A percentile compares a stretch with the other conserved stretches of the same genome.
phyloP scores from a whole-genome alignment of 192 early-diverging fungal species.

The Entomortierella chlamydospora region DNA sequence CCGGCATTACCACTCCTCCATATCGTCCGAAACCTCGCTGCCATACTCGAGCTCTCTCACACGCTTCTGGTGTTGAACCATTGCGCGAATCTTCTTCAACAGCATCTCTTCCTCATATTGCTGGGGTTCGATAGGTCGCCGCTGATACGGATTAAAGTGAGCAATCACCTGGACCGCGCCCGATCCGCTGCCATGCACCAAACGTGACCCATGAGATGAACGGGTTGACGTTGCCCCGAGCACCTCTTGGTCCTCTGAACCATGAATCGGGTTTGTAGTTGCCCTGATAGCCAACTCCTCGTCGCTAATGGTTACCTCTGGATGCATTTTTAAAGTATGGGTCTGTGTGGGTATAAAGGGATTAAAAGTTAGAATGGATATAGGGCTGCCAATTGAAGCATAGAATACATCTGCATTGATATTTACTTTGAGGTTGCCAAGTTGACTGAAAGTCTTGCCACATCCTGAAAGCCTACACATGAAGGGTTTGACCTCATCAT shows the following conservation, averaged over 20 bases:
- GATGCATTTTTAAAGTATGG: slow-evolving; percentile 48
- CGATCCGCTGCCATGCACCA: slow-evolving; percentile 15
- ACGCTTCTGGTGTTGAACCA: slow-evolving; percentile 48
- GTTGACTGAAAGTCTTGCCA: slow-evolving; percentile 80
- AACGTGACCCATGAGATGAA: slow-evolving; percentile 2
- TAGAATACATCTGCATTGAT: no score
- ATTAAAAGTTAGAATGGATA: background rate
- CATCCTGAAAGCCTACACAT: slow-evolving; percentile 74
- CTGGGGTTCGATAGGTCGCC: slow-evolving; percentile 50
- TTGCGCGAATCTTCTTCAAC: slow-evolving; percentile 34
- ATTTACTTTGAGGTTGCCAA: slow-evolving; percentile 71
- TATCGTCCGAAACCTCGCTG: slow-evolving; percentile 50
- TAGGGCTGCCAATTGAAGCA: no score
- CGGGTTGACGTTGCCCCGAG: background rate
- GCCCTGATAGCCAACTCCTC: slow-evolving; percentile 38
- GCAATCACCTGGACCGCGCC: slow-evolving; percentile 45
- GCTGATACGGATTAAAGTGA: slow-evolving; percentile 49
- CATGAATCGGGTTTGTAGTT: background rate
- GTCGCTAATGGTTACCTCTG: slow-evolving; percentile 42
- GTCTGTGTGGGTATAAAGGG: no score
- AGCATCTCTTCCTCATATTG: slow-evolving; percentile 44
- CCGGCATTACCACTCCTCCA: slow-evolving; percentile 21
- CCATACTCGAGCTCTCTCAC: slow-evolving; percentile 34
- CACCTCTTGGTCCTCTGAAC: background rate
- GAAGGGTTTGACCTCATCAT: slow-evolving; percentile 83